Evolutionary conservation across 202 grass and related monocot species (phyloP), one percentile per base, ranked within the genome.

Genomic region (Bolboschoenoplectus hybrid): DNA sequence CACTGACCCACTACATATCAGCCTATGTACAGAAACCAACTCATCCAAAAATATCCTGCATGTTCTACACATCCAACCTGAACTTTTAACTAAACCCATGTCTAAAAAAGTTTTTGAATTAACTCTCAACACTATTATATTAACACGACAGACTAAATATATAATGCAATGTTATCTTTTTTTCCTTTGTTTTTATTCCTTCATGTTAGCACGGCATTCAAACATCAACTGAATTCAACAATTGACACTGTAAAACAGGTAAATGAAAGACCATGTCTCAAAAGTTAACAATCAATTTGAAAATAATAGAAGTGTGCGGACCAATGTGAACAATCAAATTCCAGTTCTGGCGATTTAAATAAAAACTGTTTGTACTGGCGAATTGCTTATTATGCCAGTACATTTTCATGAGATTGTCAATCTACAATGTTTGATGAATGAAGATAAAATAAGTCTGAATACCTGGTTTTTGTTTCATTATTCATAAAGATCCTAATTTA

Each of bases 401-500:
- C 4, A 67, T 39, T 69, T 39, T 67, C 26, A 3, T 69, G 9
- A 69, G 13, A 69, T 39, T 67, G 35, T 39, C 3, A 1, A 39
- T 41, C 1, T 16, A 6, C 0, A 40, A 13, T 41, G 5, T 69
- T 16, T 69, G 66, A 40, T 67, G 34, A 40, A 67, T 35, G 66
- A 41, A 68, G 66, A 68, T 5, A 68, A 68, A 14, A 66, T 66
- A 8, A n/a, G 7, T 70, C 6, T 70, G 13, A 40, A 16, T 1
- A 41, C 36, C 65, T 6, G 12, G 16, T 41, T 43, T 26, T 17
- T 16, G 6, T 45, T 2, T 72, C 2, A 72, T 19, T 53, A 50
- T 45, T 45, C 52, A 38, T 82, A 17, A 46, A 17, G 5, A 46
- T 82, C 43, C 7, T 74, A 74, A 72, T n/a, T 72, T 20, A 72